phyloP scores from a whole-genome alignment of 129 eudicot species.

The Flaveria robusta region DNA sequence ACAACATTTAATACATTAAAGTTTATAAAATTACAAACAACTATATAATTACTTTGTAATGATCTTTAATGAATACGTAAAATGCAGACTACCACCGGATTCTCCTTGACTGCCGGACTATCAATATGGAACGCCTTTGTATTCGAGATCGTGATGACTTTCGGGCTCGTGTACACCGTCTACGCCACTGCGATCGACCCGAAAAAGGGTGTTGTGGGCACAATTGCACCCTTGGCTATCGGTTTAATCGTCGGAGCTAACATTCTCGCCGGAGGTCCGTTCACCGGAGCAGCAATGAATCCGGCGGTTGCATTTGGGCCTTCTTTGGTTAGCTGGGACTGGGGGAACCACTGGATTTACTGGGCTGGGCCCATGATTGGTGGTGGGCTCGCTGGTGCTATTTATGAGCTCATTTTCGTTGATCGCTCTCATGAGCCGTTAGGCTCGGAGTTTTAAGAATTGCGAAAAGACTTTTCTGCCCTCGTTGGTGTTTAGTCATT shows the following conservation, averaged over 20 bases:
- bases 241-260: slow-evolving; percentile 65
- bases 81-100: slow-evolving; percentile 45
- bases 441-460: slow-evolving; percentile 42
- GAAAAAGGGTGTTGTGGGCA: slow-evolving; percentile 48
- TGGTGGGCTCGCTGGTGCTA: slow-evolving; percentile 49
- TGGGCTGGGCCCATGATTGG: slow-evolving; percentile 72
- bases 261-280: slow-evolving; percentile 59
- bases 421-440: slow-evolving; percentile 50
- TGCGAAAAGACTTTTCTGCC: slow-evolving; percentile 20
- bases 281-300: slow-evolving; percentile 68
- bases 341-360: slow-evolving; percentile 54
- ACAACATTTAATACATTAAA: too few relatives aligned
- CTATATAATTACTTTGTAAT: too few relatives aligned
- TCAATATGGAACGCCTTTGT: slow-evolving; percentile 52
- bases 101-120: slow-evolving; percentile 35
- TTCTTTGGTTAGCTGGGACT: slow-evolving; percentile 49
- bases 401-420: slow-evolving; percentile 55
- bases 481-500: slow-evolving; percentile 7
- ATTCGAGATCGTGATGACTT: slow-evolving; percentile 64
- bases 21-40: too few relatives aligned
- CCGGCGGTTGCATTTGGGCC: slow-evolving; percentile 65
- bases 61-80: background rate
- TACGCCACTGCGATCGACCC: slow-evolving; percentile 70
- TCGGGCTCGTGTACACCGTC: slow-evolving; percentile 65
- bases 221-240: slow-evolving; percentile 57